Percentiles rank a stretch among this genome's conserved stretches.
Conservation (phyloP, 495 filamentous ascomycete species). For the Podospora didyma region DNA sequence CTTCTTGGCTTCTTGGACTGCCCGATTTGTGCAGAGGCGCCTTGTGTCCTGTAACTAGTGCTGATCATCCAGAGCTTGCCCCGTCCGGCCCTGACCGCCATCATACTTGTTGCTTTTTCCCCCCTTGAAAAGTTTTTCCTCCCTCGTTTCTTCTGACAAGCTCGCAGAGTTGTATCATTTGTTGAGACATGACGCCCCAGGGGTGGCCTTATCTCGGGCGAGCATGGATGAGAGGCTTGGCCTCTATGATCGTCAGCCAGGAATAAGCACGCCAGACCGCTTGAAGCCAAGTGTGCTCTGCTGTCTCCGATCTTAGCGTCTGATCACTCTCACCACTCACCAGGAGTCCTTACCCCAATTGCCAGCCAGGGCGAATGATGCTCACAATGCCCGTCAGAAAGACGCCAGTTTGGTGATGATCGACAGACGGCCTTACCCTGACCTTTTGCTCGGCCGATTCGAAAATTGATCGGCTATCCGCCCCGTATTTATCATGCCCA, state of each 20-base stretch:
- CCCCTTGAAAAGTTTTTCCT: not conserved
- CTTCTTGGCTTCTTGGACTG: conserved; percentile 3
- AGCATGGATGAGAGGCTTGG: conserved; percentile 6
- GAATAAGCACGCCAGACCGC: conserved; percentile 18
- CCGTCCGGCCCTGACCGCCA: not conserved
- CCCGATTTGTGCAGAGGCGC: conserved; percentile 16
- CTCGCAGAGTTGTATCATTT: not conserved
- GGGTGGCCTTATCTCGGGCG: conserved; percentile 7
- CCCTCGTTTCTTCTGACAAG: not conserved
- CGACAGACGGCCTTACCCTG: not conserved
- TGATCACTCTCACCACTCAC: conserved; percentile 9
- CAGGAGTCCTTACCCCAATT: not conserved
- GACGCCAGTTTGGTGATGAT: too few species aligned
- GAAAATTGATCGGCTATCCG: too few species aligned
- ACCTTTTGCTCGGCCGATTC: not conserved
- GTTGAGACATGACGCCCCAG: not conserved
- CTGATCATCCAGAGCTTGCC: conserved; percentile 14
- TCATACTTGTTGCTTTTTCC: conserved; percentile 5
- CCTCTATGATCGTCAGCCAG: conserved; percentile 33
- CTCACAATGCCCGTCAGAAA: too few species aligned
- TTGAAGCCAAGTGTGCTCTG: conserved; percentile 14
- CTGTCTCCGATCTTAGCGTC: conserved; percentile 30
- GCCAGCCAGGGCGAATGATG: too few species aligned
- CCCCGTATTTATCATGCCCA: not conserved
- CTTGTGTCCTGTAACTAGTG: conserved; percentile 11